Evolutionary conservation across 2,329 filamentous ascomycete genomes (phyloP).

Genomic region (Penicillium concentricum): DNA sequence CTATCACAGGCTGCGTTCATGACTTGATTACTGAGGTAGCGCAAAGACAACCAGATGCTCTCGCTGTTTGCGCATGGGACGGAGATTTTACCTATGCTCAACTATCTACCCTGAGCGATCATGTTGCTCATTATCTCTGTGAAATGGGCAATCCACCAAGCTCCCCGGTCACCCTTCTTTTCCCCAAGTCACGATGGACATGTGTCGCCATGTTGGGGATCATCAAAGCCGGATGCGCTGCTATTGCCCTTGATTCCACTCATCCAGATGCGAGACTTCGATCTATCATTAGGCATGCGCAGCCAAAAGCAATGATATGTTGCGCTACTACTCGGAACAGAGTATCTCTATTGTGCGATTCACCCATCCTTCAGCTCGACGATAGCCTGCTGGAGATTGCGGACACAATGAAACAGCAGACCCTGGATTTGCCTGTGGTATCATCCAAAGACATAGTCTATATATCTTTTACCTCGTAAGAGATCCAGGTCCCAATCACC

Average conservation of each 20-base stretch:
- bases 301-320: neutral
- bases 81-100: neutral
- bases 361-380: neutral
- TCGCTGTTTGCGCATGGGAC: neutral
- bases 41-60: neutral
- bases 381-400: neutral
- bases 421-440: neutral
- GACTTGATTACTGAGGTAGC: neutral
- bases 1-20: neutral
- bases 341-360: neutral
- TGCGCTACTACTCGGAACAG: neutral
- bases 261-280: neutral
- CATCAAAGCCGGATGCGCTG: neutral
- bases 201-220: neutral
- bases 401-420: neutral
- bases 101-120: neutral
- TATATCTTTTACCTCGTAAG: neutral
- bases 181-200: neutral
- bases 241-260: neutral
- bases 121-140: neutral
- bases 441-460: neutral
- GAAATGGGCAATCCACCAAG: neutral
- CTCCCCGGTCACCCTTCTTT: neutral
- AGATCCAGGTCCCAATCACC: too few species aligned
- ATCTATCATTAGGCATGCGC: neutral